Evolutionary conservation across 1,284 basidiomycete species (phyloP), one percentile per base, ranked within the genome.

Genomic region (Neonothopanus nambi): DNA sequence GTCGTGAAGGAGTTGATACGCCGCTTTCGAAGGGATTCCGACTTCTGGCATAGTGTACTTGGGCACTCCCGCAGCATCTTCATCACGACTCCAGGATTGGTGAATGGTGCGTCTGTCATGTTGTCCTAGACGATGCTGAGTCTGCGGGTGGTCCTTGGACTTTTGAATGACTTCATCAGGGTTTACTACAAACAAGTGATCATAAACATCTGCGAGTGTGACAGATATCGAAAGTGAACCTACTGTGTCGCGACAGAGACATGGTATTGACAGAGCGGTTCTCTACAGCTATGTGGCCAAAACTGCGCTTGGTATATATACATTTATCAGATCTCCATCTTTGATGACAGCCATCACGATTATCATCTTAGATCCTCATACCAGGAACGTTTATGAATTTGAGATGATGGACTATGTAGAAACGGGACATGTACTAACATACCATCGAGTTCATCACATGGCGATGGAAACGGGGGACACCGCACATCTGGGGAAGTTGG

Each of bases 1-100:
- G 61, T 84, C 79, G 64, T 82, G 81, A 38, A 88, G 70, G 20
- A 87, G 67, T 65, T 84, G 79, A 61, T 83, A 84, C n/a, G 73
- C 74, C 18, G 70, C 65, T 52, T 67, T 69, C 17, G 71, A 70
- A 8, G 68, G 65, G 26, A 77, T 74, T 5, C 75, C 74, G 8
- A 63, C 49, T 37, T 65, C 62, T 6, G 75, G 74, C 36, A 77
- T 65, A 1, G 65, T 69, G 49, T 75, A 76, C 57, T 77, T 77
- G 24, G 75, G 67, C 3, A 67, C 62, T 2, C 51, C 48, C 3
- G 68, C 64, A 11, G 67, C 70, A 51, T 75, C 74, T 56, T 72
- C 72, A 49, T 76, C 73, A 50, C 74, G 73, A 23, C 67, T 66
- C 69, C 72, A 74, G 24, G 71, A 70, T 46, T 70, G 67, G 38